Base-by-base conservation (phyloP, 352 stramenopile species). In the Halophytophthora polymorphica region DNA sequence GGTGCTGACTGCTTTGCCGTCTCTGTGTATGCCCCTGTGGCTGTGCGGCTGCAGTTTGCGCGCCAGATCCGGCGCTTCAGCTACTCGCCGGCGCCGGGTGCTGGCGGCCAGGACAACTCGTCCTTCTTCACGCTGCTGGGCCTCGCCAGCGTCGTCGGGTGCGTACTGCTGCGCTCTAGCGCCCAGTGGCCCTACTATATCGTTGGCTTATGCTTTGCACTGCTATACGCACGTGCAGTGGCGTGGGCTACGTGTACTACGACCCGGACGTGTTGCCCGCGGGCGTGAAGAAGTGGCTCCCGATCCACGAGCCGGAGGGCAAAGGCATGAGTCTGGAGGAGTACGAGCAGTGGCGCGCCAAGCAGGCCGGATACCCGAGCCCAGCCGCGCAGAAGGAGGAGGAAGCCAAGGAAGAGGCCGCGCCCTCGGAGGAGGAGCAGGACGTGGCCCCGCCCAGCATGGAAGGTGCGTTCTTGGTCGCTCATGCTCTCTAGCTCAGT, bases 281-380 rank as follows among this genome's bases (percentile, higher is more conserved):
- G 45, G 65, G 77, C 28, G 65, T 94, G 50, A 90, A 90, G 64
- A 83, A 81, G 49, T 88, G 68, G 50, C 61, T 93, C 37, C 80
- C 78, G 40, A 94, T 94, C 54, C 76, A 94, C 50, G 82, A 90
- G 39, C 76, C 76, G 1, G 72, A 88, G 45, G 84, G 84, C 40
- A 79, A 89, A 43, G 82, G 76, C 50, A 94, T 94, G 84, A 93
- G 76, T 53, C 69, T 90, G 33, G 84, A 93, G 51, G 84, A 94
- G 60, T 94, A 94, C 51, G 84, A 94, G 40, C 64, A 86, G 43
- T 94, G 84, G 84, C 84, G 84, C 15, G 79, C 82, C 3, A 73
- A 86, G 52, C 84, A 94, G 54, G 64, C 65, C 0, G 73, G 71
- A 5, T 86, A 77, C 38, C 69, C 69, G 12, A 64, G 52, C 0